A percentile compares a stretch with the other conserved stretches of the same genome.
Evolutionary conservation across 805 yeast species (phyloP).

Genomic region (Schizosaccharomyces pombe): DNA sequence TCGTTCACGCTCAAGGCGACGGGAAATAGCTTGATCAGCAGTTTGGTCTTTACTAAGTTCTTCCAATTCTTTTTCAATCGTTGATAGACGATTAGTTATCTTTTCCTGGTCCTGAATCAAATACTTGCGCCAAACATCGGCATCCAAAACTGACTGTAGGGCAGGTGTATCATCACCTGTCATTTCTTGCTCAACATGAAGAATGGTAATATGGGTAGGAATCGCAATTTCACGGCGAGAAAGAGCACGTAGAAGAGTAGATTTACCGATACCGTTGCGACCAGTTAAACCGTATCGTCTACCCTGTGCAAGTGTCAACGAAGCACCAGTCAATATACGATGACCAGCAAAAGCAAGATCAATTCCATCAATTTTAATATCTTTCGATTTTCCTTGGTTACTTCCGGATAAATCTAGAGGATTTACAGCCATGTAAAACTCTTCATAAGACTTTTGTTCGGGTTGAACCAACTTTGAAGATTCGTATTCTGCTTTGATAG

Average conservation of each 20-base stretch:
- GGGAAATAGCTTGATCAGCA: constrained; percentile 48
- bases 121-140: constrained; percentile 97
- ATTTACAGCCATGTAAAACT: constrained; percentile 81
- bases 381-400: constrained; percentile 49
- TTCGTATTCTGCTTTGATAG: constrained; percentile 52
- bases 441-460: constrained; percentile 57
- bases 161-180: constrained; percentile 83
- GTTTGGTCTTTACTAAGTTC: constrained; percentile 20
- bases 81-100: constrained; percentile 42
- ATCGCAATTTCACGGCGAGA: constrained; percentile 82
- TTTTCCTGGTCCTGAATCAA: constrained; percentile 46
- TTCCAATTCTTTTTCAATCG: constrained; percentile 46
- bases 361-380: constrained; percentile 74
- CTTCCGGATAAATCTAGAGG: constrained; percentile 73
- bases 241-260: constrained; percentile 72
- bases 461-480: constrained; percentile 61
- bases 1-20: constrained; percentile 69
- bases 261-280: constrained; percentile 98
- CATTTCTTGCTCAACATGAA: constrained; percentile 94
- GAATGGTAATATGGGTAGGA: constrained; percentile 83
- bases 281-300: constrained; percentile 94
- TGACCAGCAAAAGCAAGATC: constrained; percentile 87
- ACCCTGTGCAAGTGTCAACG: constrained; percentile 60
- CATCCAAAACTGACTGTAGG: constrained; percentile 86
- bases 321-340: constrained; percentile 71